These are phyloP conservation scores for Peronospora belbahrii DNA, from an alignment of 352 stramenopile species.

Conservation along the genomic window DNA sequence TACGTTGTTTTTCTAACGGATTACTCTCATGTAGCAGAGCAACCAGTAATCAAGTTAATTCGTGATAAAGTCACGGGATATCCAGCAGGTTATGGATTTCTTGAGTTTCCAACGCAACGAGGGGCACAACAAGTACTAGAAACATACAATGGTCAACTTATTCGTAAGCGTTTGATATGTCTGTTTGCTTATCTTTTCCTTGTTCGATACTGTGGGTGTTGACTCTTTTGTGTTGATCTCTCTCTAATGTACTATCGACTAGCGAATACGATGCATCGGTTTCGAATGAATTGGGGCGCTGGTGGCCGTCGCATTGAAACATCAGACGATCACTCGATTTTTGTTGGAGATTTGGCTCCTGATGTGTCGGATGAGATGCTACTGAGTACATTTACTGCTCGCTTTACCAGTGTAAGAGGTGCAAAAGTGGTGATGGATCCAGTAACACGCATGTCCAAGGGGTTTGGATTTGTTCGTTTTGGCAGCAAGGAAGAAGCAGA, in stretches of 20 bases:
- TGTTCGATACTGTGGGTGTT: constrained; percentile 5
- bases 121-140: constrained; percentile 83
- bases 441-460: constrained; percentile 85
- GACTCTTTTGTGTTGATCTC: neutral
- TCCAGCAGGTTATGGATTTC: constrained; percentile 85
- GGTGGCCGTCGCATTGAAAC: constrained; percentile 81
- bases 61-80: constrained; percentile 86
- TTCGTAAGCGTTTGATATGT: constrained; percentile 43
- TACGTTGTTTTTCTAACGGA: no score
- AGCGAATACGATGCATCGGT: constrained; percentile 86
- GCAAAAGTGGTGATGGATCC: constrained; percentile 89
- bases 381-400: constrained; percentile 68
- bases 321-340: constrained; percentile 84
- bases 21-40: constrained; percentile 64
- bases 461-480: constrained; percentile 90
- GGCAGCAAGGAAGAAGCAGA: constrained; percentile 82
- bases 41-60: constrained; percentile 87
- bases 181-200: neutral
- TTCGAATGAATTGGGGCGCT: constrained; percentile 89
- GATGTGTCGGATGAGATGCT: constrained; percentile 87
- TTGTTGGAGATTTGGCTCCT: constrained; percentile 86
- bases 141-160: constrained; percentile 78
- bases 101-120: constrained; percentile 82
- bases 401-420: constrained; percentile 75
- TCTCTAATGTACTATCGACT: constrained; percentile 1